Percentiles rank a stretch among this genome's conserved stretches.
Conservation (phyloP, 257 asterid species). For the Solanum virginianum region DNA sequence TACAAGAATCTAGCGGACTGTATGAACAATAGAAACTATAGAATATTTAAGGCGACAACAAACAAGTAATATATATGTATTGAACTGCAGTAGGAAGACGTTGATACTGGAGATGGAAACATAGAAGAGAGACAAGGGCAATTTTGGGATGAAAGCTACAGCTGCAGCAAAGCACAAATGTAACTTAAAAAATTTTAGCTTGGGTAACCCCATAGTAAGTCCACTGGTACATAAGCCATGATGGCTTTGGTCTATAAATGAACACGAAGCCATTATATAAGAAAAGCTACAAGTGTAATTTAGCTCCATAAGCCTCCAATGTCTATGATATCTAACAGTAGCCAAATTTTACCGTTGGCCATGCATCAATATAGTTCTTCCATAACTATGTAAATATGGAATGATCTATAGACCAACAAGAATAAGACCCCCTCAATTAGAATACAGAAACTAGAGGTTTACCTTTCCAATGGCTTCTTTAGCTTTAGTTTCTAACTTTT, state of each 20-base stretch:
- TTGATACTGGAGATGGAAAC: too few species aligned
- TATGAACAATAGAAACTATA: too few species aligned
- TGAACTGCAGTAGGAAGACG: too few species aligned
- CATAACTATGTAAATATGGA: background rate
- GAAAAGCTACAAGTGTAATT: background rate
- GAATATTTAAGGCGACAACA: too few species aligned
- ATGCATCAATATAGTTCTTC: background rate
- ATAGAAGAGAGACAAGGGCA: too few species aligned
- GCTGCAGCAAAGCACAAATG: background rate
- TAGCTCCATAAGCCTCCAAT: background rate
- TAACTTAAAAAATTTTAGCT: background rate
- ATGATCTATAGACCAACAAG: background rate
- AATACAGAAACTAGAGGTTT: background rate
- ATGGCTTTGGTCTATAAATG: background rate
- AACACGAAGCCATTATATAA: background rate
- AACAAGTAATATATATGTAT: too few species aligned
- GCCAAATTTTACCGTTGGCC: background rate
- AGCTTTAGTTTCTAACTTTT: conserved; percentile 39
- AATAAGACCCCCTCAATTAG: background rate
- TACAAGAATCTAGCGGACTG: too few species aligned
- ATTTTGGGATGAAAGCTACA: too few species aligned
- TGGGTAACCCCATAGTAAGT: background rate
- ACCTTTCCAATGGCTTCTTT: conserved; percentile 41
- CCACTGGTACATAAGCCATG: background rate
- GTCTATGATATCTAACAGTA: background rate